A percentile compares a stretch with the other conserved stretches of the same genome.
Conservation (phyloP, 768 basidiomycete genomes). For the Phaeotremella skinneri region DNA sequence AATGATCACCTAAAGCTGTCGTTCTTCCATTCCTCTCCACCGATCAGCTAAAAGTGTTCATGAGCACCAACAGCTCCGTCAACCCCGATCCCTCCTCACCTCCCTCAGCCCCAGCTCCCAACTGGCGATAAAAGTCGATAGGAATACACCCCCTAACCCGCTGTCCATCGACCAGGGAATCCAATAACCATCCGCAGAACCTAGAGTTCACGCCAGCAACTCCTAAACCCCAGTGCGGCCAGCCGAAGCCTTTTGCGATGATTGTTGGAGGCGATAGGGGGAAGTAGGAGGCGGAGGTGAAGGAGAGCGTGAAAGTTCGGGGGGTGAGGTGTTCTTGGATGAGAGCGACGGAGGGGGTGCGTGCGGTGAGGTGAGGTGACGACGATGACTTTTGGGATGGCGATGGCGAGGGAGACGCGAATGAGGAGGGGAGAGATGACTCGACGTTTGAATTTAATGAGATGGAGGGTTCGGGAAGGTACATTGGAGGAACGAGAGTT, state of each 20-base stretch:
- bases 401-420: slow-evolving; percentile 1
- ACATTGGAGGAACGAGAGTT: too few relatives aligned
- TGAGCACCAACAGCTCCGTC: slow-evolving; percentile 29
- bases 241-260: slow-evolving; percentile 79
- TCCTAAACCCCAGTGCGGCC: slow-evolving; percentile 71
- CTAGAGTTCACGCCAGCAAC: slow-evolving; percentile 81
- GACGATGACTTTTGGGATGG: slow-evolving; percentile 8
- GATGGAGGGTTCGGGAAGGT: too few relatives aligned
- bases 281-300: slow-evolving; percentile 74
- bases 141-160: slow-evolving; percentile 23
- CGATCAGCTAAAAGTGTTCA: too few relatives aligned
- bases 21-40: too few relatives aligned
- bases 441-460: too few relatives aligned
- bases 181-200: slow-evolving; percentile 69
- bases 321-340: neutral
- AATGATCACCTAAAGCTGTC: too few relatives aligned
- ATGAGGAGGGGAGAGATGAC: too few relatives aligned
- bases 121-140: slow-evolving; percentile 38
- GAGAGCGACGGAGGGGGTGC: slow-evolving; percentile 51
- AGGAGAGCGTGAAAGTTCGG: slow-evolving; percentile 66
- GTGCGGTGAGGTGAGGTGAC: slow-evolving; percentile 5
- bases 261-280: slow-evolving; percentile 74
- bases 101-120: slow-evolving; percentile 8
- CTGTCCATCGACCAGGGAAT: slow-evolving; percentile 34
- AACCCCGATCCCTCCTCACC: slow-evolving; percentile 19